A percentile compares a stretch with the other conserved stretches of the same genome.
phyloP scores from a whole-genome alignment of 768 basidiomycete species.

The Phallus indusiatus region DNA sequence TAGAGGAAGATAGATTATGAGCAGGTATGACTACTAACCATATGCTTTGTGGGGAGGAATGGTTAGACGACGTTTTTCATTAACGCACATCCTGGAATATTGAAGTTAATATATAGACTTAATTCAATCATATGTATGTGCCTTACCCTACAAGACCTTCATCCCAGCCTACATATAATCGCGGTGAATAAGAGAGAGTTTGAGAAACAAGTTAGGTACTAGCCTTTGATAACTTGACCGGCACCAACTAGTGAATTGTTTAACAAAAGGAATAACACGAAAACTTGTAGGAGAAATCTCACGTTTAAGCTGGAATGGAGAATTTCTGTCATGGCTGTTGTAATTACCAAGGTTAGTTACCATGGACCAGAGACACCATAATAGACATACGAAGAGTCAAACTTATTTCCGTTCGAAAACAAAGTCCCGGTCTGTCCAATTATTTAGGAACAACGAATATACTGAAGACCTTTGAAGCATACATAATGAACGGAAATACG shows the following conservation, averaged over 20 bases:
- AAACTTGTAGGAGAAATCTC: conserved; percentile 21
- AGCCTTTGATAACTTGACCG: conserved; percentile 67
- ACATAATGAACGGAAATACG: conserved; percentile 72
- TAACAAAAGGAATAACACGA: not conserved
- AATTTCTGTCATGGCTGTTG: conserved; percentile 56
- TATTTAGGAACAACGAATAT: not conserved
- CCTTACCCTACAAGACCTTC: conserved; percentile 49
- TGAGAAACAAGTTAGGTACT: not conserved
- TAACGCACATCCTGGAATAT: conserved; percentile 65
- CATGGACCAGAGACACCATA: not conserved
- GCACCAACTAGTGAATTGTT: conserved; percentile 44
- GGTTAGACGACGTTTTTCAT: conserved; percentile 81
- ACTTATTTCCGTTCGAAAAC: conserved; percentile 66
- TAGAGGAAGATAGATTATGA: not conserved
- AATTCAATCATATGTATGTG: not conserved
- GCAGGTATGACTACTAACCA: conserved; percentile 40
- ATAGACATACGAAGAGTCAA: conserved; percentile 69
- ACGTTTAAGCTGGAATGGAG: conserved; percentile 75
- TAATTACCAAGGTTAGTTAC: not conserved
- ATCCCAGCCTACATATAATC: conserved; percentile 50
- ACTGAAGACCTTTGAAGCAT: conserved; percentile 21
- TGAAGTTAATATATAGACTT: not conserved
- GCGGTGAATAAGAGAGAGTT: not conserved
- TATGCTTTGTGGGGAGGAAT: conserved; percentile 78
- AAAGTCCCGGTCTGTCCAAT: conserved; percentile 66